Percentiles rank a stretch among this genome's conserved stretches.
These are phyloP conservation scores for Ogataea paraovalis DNA, from an alignment of 805 yeast species.

Conservation along the genomic window DNA sequence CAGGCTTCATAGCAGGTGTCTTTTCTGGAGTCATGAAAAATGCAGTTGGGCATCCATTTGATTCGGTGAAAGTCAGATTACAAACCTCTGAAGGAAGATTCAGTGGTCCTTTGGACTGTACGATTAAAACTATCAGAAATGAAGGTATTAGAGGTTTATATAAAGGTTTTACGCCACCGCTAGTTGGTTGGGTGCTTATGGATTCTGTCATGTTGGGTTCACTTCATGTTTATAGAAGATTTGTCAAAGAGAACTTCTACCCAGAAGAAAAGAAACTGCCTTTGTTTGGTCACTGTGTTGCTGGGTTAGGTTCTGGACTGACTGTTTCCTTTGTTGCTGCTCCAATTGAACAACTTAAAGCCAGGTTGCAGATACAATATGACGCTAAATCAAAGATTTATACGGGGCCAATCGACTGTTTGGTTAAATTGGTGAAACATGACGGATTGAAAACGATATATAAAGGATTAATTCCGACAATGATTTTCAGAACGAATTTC, in stretches of 20 bases:
- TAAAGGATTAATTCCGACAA: slow-evolving; percentile 78
- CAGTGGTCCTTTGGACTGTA: slow-evolving; percentile 81
- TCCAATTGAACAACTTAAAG: slow-evolving; percentile 87
- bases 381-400: slow-evolving; percentile 66
- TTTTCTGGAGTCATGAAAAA: slow-evolving; percentile 85
- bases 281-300: slow-evolving; percentile 65
- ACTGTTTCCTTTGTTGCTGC: slow-evolving; percentile 96
- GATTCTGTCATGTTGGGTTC: slow-evolving; percentile 90
- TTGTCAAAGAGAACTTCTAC: slow-evolving; percentile 62
- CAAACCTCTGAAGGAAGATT: slow-evolving; percentile 74
- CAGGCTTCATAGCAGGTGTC: slow-evolving; percentile 86
- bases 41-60: slow-evolving; percentile 91
- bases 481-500: slow-evolving; percentile 84
- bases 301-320: slow-evolving; percentile 83
- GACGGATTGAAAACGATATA: slow-evolving; percentile 72
- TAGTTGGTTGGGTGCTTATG: slow-evolving; percentile 92
- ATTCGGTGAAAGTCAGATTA: slow-evolving; percentile 80
- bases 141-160: slow-evolving; percentile 82
- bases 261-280: slow-evolving; percentile 63
- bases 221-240: slow-evolving; percentile 67
- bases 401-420: slow-evolving; percentile 79
- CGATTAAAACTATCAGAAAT: slow-evolving; percentile 59
- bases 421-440: slow-evolving; percentile 49
- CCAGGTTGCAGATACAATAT: slow-evolving; percentile 85
- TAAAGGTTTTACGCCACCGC: slow-evolving; percentile 89